These are phyloP conservation scores for Mrakia blollopis DNA, from an alignment of 768 basidiomycete genomes.

Conservation along the genomic window DNA sequence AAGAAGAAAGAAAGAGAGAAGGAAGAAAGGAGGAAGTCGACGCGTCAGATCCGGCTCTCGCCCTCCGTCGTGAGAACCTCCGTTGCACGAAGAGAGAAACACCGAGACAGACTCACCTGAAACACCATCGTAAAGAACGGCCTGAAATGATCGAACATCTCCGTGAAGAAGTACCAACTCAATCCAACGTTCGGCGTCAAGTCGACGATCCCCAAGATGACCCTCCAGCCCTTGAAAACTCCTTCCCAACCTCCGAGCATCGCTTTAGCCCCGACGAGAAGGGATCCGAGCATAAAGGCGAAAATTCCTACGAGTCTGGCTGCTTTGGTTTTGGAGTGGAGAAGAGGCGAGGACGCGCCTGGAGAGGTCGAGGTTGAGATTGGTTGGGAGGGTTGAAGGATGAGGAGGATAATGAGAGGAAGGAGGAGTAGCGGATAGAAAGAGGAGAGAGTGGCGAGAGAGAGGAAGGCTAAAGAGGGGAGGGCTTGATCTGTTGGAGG, in stretches of 20 bases:
- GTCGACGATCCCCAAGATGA: slow-evolving; percentile 65
- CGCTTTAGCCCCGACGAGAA: background rate
- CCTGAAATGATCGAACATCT: slow-evolving; percentile 98
- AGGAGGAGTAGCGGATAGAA: slow-evolving; percentile 66
- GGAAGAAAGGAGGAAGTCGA: too few relatives aligned
- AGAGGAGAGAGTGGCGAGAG: slow-evolving; percentile 66
- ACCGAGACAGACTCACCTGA: slow-evolving; percentile 67
- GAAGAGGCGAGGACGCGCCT: background rate
- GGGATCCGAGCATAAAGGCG: background rate
- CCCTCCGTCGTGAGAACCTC: too few relatives aligned
- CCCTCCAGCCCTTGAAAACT: slow-evolving; percentile 3
- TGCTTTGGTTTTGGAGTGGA: background rate
- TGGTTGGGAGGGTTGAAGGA: slow-evolving; percentile 58
- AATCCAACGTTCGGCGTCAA: slow-evolving; percentile 83
- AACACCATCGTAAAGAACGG: slow-evolving; percentile 94
- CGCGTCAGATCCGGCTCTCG: background rate
- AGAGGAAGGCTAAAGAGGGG: slow-evolving; percentile 59
- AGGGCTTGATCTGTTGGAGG: slow-evolving; percentile 54
- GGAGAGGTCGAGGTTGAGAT: slow-evolving; percentile 40
- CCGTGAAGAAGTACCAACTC: slow-evolving; percentile 76
- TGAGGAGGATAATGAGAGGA: slow-evolving; percentile 61
- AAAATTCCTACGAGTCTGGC: background rate
- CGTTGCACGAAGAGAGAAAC: too few relatives aligned
- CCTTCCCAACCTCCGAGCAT: slow-evolving; percentile 19
- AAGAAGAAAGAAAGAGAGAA: background rate